A percentile compares a stretch with the other conserved stretches of the same genome.
These are phyloP conservation scores for Carex littledalei DNA, from an alignment of 176 grass and related monocot genomes.

Conservation along the genomic window DNA sequence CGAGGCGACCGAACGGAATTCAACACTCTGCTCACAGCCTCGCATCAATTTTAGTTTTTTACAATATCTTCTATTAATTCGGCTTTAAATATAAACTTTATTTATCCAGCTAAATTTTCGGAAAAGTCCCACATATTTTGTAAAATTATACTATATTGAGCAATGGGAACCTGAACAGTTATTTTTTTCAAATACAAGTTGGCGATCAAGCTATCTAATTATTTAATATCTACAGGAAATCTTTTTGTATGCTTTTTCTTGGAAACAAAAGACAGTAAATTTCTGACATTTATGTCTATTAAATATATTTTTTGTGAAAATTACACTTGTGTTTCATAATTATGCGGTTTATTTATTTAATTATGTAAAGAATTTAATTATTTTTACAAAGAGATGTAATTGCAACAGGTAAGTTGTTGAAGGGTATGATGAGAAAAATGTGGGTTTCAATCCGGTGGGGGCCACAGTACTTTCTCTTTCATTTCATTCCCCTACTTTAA, in stretches of 20 bases:
- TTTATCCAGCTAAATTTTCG: background rate
- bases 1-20: slow-evolving; percentile 23
- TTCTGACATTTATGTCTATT: too few relatives aligned
- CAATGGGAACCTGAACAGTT: too few relatives aligned
- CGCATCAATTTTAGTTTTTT: background rate
- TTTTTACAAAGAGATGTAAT: background rate
- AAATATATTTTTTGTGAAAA: too few relatives aligned
- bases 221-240: too few relatives aligned
- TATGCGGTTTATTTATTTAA: too few relatives aligned
- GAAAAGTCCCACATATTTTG: background rate
- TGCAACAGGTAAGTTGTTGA: background rate
- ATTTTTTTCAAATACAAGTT: too few relatives aligned
- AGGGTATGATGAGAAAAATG: background rate
- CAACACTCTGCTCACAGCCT: background rate
- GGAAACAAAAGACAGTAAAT: too few relatives aligned
- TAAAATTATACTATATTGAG: background rate
- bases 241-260: too few relatives aligned
- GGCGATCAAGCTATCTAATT: too few relatives aligned
- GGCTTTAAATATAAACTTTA: background rate
- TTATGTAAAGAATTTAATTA: background rate
- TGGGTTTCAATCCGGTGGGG: background rate
- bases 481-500: slow-evolving; percentile 1
- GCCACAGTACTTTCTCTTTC: background rate
- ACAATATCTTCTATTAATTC: background rate
- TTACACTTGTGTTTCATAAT: too few relatives aligned